Percentiles rank a stretch among this genome's conserved stretches.
phyloP scores from a whole-genome alignment of 441 rosid species.

The Adansonia gregorii region DNA sequence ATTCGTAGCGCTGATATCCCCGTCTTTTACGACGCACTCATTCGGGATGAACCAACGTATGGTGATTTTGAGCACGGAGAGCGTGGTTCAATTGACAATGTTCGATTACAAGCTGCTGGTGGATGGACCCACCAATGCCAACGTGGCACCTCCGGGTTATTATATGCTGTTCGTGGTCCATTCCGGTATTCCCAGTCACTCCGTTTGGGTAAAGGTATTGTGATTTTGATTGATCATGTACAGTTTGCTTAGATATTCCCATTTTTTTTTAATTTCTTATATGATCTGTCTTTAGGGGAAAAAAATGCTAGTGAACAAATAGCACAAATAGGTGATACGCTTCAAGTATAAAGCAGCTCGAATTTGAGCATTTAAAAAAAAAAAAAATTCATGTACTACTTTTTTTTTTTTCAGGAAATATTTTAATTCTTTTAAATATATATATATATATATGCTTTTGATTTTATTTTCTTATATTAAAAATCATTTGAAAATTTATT shows the following conservation, averaged over 20 bases:
- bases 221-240: not conserved
- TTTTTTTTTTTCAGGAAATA: no score
- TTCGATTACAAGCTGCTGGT: constrained; percentile 45
- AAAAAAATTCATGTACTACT: no score
- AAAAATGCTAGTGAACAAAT: not conserved
- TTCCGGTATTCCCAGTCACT: constrained; percentile 63
- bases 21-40: constrained; percentile 82
- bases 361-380: not conserved
- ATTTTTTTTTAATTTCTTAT: not conserved
- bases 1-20: constrained; percentile 50
- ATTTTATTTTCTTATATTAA: no score
- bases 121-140: constrained; percentile 47
- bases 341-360: not conserved
- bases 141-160: constrained; percentile 79
- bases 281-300: not conserved
- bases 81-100: constrained; percentile 4
- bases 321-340: not conserved
- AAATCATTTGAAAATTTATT: no score
- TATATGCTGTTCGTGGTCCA: constrained; percentile 79
- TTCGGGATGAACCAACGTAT: constrained; percentile 78
- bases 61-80: constrained; percentile 47
- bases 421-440: no score
- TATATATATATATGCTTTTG: no score
- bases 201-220: constrained; percentile 57
- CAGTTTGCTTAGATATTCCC: not conserved